These are phyloP conservation scores for Letharia columbiana DNA, from an alignment of 495 filamentous ascomycete genomes.

Conservation along the genomic window DNA sequence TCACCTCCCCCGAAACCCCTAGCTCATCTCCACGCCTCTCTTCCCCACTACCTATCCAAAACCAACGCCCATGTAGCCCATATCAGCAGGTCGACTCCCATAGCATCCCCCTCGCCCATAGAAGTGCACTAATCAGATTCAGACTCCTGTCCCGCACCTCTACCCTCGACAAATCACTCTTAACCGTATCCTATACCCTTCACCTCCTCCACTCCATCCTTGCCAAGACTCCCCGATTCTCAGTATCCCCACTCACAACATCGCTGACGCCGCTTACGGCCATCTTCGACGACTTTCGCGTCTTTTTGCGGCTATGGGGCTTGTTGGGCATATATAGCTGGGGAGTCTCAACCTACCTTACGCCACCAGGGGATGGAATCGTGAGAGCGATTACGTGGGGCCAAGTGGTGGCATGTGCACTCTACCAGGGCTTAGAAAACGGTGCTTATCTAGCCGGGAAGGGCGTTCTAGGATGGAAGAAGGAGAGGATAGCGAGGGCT, in stretches of 20 bases:
- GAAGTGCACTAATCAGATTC: conserved; percentile 28
- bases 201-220: conserved; percentile 37
- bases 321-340: conserved; percentile 70
- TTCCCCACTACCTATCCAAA: neutral
- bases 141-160: conserved; percentile 49
- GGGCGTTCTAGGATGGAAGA: conserved; percentile 53
- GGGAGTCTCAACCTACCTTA: conserved; percentile 47
- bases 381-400: conserved; percentile 48
- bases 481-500: conserved; percentile 44
- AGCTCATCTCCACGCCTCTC: neutral
- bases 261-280: conserved; percentile 35
- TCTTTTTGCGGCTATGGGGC: conserved; percentile 70
- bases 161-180: conserved; percentile 54
- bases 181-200: conserved; percentile 56
- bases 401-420: conserved; percentile 58
- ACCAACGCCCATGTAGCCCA: conserved; percentile 10
- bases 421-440: conserved; percentile 79
- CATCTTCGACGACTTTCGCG: conserved; percentile 55
- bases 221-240: conserved; percentile 32
- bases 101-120: conserved; percentile 33
- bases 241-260: conserved; percentile 20
- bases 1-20: neutral
- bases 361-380: conserved; percentile 40
- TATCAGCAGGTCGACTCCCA: conserved; percentile 28
- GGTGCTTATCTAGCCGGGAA: conserved; percentile 65